Conservation (phyloP, 306 rosid species). For the Luffa acutangula region DNA sequence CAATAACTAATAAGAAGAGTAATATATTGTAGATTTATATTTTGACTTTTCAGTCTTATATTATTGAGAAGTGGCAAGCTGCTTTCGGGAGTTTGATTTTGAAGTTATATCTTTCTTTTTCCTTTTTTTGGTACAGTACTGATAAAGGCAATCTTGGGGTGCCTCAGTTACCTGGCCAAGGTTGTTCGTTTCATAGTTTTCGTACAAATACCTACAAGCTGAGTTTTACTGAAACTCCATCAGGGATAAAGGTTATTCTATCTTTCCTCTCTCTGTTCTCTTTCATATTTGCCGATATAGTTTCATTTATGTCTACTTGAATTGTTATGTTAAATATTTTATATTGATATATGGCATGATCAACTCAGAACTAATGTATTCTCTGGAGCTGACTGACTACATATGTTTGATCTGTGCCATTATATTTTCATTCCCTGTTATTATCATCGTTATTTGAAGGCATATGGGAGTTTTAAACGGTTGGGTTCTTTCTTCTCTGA, state of each 20-base stretch:
- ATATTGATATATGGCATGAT: neutral
- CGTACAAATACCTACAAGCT: slow-evolving; percentile 86
- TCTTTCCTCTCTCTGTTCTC: neutral
- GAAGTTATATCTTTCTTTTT: neutral
- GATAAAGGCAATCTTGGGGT: slow-evolving; percentile 91
- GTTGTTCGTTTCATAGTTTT: slow-evolving; percentile 97
- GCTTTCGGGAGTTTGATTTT: slow-evolving; percentile 4
- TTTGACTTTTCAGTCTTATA: neutral
- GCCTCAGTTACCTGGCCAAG: slow-evolving; percentile 94
- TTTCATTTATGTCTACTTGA: neutral
- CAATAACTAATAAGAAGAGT: neutral
- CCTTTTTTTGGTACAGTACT: slow-evolving; percentile 35
- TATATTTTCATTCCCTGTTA: neutral
- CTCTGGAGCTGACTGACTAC: neutral
- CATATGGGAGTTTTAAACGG: neutral
- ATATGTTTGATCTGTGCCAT: neutral
- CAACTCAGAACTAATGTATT: neutral
- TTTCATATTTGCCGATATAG: neutral
- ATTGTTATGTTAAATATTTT: neutral
- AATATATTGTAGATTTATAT: neutral
- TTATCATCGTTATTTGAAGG: neutral
- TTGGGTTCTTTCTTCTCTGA: neutral
- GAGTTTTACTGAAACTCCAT: slow-evolving; percentile 89
- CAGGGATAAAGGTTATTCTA: slow-evolving; percentile 68
- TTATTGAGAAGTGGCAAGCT: neutral